A percentile compares a stretch with the other conserved stretches of the same genome.
These are phyloP conservation scores for Mortierella sp. DNA, from an alignment of 371 early-diverging fungal genomes.

Conservation along the genomic window DNA sequence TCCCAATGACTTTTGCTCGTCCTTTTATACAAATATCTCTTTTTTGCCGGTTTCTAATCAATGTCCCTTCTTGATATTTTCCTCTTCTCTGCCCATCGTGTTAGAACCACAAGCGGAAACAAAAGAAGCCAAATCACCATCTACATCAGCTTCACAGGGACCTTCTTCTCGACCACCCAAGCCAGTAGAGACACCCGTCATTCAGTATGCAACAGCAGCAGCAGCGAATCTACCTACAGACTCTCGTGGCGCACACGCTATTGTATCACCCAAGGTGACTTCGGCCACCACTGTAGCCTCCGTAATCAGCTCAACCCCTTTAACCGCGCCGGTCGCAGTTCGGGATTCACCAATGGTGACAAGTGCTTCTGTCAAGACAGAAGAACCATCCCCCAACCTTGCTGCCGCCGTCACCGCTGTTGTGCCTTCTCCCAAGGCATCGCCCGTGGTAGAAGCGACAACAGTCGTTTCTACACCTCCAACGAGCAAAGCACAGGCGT, in stretches of 20 bases:
- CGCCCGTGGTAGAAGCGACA: too few relatives aligned
- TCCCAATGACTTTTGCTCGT: neutral
- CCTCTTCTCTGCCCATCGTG: neutral
- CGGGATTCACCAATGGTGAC: too few relatives aligned
- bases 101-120: slow-evolving; percentile 41
- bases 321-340: too few relatives aligned
- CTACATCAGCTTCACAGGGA: slow-evolving; percentile 24
- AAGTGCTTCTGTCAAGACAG: too few relatives aligned
- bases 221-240: slow-evolving; percentile 48
- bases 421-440: too few relatives aligned
- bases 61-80: neutral
- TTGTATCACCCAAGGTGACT: slow-evolving; percentile 26
- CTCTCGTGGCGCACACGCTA: slow-evolving; percentile 13
- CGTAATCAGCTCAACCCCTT: too few relatives aligned
- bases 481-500: too few relatives aligned
- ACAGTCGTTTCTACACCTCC: too few relatives aligned
- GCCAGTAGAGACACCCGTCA: slow-evolving; percentile 25
- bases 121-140: slow-evolving; percentile 25
- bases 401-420: too few relatives aligned
- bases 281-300: slow-evolving; percentile 5
- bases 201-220: slow-evolving; percentile 45
- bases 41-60: too few relatives aligned
- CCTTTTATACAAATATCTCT: neutral
- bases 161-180: slow-evolving; percentile 30
- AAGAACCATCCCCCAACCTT: too few relatives aligned